phyloP scores from a whole-genome alignment of 805 yeast species.

The Lipomyces orientalis region DNA sequence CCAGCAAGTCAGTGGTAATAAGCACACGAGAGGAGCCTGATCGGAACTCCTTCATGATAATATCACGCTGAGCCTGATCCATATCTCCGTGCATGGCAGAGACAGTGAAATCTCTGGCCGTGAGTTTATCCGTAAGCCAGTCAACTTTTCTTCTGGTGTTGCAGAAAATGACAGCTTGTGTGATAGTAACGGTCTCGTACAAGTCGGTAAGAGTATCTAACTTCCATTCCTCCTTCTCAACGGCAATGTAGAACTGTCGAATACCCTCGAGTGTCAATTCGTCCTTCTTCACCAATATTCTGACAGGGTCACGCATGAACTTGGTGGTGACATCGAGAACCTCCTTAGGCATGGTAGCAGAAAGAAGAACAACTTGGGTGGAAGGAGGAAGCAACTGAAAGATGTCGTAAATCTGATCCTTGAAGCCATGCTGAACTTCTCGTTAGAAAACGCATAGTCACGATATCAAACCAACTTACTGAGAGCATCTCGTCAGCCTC shows the following conservation, averaged over 20 bases:
- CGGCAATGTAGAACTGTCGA: conserved; percentile 87
- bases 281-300: conserved; percentile 92
- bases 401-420: conserved; percentile 92
- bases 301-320: conserved; percentile 91
- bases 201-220: conserved; percentile 93
- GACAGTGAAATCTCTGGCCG: conserved; percentile 83
- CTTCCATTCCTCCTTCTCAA: conserved; percentile 92
- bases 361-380: conserved; percentile 90
- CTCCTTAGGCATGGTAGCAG: conserved; percentile 92
- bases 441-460: not conserved
- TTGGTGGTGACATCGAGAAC: conserved; percentile 90
- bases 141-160: conserved; percentile 96
- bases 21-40: conserved; percentile 90
- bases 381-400: conserved; percentile 82
- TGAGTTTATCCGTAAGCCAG: conserved; percentile 81
- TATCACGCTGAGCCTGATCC: conserved; percentile 93
- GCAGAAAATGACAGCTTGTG: conserved; percentile 98
- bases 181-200: conserved; percentile 91
- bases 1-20: conserved; percentile 96
- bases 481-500: conserved; percentile 96
- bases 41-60: conserved; percentile 94
- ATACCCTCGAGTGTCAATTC: conserved; percentile 94
- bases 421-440: conserved; percentile 70
- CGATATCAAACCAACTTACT: conserved; percentile 5
- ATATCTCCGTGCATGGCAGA: conserved; percentile 97